A percentile compares a stretch with the other conserved stretches of the same genome.
These are phyloP conservation scores for Populus tremula DNA, from an alignment of 345 rosid species.

Conservation along the genomic window DNA sequence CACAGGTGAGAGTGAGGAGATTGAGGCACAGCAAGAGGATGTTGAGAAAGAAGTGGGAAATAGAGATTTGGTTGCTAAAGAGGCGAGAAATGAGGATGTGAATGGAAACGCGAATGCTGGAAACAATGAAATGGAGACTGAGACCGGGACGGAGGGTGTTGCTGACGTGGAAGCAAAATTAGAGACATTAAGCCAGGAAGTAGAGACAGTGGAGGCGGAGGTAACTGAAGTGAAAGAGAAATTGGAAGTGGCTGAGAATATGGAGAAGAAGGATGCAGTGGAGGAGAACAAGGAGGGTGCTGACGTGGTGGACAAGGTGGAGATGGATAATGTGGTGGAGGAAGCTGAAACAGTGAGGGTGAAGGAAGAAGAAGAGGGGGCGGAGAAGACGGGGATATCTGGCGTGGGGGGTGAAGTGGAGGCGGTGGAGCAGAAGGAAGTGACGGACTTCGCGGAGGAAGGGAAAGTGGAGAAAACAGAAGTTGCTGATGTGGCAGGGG, in stretches of 20 bases:
- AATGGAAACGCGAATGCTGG: neutral
- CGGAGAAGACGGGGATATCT: conserved; percentile 3
- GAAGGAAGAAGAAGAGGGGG: conserved; percentile 1
- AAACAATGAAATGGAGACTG: neutral
- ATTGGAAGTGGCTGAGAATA: neutral
- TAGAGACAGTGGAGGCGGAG: conserved; percentile 15
- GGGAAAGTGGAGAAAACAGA: neutral
- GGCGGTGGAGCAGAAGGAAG: neutral
- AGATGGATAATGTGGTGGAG: conserved; percentile 14
- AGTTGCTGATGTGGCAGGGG: conserved; percentile 9
- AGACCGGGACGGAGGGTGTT: neutral
- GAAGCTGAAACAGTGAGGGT: conserved; percentile 4
- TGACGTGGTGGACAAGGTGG: conserved; percentile 12
- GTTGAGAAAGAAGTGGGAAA: conserved; percentile 2
- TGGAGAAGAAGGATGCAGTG: conserved; percentile 13
- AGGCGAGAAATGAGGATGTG: conserved; percentile 12
- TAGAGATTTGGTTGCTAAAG: conserved; percentile 7
- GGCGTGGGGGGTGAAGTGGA: conserved; percentile 8
- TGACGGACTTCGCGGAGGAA: neutral
- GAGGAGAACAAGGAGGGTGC: conserved; percentile 5
- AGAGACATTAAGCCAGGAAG: neutral
- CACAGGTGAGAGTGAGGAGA: neutral
- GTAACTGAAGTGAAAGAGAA: neutral
- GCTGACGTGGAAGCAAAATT: conserved; percentile 10
- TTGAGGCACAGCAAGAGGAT: neutral